These are phyloP conservation scores for Colletotrichum agaves DNA, from an alignment of 2,329 filamentous ascomycete genomes.

Conservation along the genomic window DNA sequence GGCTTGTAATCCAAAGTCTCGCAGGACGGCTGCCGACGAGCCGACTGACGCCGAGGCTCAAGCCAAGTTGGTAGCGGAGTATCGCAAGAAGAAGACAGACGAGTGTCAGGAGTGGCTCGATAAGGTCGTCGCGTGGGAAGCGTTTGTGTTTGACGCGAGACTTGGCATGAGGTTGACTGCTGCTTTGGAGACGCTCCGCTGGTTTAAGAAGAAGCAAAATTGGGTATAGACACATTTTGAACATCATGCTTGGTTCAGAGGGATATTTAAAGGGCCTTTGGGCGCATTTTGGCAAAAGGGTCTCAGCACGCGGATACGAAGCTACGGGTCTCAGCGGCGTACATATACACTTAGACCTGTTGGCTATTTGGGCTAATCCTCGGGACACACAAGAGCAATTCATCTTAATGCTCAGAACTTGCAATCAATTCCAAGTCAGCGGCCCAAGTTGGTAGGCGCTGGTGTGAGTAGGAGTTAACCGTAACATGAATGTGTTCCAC, in stretches of 20 bases:
- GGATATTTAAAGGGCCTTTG: neutral
- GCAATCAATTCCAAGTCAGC: neutral
- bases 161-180: conserved; percentile 79
- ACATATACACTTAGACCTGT: conserved; percentile 17
- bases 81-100: conserved; percentile 60
- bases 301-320: neutral
- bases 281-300: conserved; percentile 12
- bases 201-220: conserved; percentile 59
- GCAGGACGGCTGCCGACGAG: conserved; percentile 47
- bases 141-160: conserved; percentile 78
- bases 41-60: conserved; percentile 28
- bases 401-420: neutral
- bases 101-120: conserved; percentile 74
- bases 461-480: too few species aligned
- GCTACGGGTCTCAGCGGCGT: conserved; percentile 7
- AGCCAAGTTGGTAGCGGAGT: conserved; percentile 47
- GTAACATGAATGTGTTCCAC: too few species aligned
- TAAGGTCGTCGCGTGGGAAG: conserved; percentile 76
- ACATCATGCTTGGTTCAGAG: neutral
- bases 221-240: conserved; percentile 18
- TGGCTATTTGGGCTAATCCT: conserved; percentile 21
- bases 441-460: too few species aligned
- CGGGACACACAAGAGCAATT: conserved; percentile 23
- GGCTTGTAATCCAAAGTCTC: conserved; percentile 53
- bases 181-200: conserved; percentile 72